Percentiles rank a stretch among this genome's conserved stretches.
These are phyloP conservation scores for Tilletia horrida DNA, from an alignment of 1,284 basidiomycete species.

Conservation along the genomic window DNA sequence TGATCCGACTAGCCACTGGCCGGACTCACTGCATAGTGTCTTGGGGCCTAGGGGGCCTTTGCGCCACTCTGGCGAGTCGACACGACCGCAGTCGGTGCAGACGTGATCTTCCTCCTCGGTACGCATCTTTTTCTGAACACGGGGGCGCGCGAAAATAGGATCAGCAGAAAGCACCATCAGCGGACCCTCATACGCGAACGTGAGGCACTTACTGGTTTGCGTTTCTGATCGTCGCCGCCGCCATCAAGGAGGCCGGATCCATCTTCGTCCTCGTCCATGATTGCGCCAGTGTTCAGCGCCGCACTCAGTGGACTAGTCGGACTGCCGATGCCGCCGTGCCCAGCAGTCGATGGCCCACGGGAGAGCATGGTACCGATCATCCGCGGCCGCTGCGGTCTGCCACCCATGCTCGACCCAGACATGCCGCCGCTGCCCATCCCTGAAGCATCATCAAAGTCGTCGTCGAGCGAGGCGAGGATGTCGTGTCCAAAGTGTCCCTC, in stretches of 20 bases:
- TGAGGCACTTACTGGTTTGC: not conserved
- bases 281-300: not conserved
- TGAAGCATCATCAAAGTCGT: not conserved
- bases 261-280: not conserved
- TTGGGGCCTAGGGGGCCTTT: slow-evolving; percentile 51
- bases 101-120: slow-evolving; percentile 48
- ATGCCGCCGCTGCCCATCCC: not conserved
- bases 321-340: slow-evolving; percentile 1
- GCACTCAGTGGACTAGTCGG: slow-evolving; percentile 2
- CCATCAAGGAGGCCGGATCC: not conserved
- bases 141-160: too few species aligned
- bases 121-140: slow-evolving; percentile 41
- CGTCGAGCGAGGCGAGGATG: slow-evolving; percentile 12
- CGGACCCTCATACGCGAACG: too few species aligned
- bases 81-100: slow-evolving; percentile 49
- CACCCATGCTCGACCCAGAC: not conserved
- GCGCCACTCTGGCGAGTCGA: slow-evolving; percentile 53
- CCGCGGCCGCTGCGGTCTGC: not conserved
- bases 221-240: not conserved
- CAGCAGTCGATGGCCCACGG: not conserved
- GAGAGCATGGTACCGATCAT: not conserved
- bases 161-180: too few species aligned
- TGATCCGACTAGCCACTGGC: too few species aligned
- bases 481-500: not conserved
- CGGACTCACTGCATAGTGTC: slow-evolving; percentile 38